Conservation (phyloP, 148 eudicot genomes). For the Nepenthes gracilis region DNA sequence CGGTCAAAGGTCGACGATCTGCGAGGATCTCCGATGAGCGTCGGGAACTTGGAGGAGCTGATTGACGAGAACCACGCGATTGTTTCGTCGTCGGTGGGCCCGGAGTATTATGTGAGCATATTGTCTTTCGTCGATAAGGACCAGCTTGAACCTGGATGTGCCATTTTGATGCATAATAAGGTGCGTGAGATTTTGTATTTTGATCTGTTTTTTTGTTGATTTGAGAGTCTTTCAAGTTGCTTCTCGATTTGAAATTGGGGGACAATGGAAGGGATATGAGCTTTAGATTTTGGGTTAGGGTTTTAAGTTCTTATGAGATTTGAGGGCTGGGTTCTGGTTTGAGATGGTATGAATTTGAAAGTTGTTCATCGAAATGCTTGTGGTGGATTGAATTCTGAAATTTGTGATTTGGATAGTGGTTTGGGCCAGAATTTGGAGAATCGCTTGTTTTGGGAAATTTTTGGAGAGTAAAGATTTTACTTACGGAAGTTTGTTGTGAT, state of each 20-base stretch:
- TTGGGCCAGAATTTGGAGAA: too few relatives aligned
- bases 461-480: too few relatives aligned
- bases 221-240: not conserved
- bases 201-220: not conserved
- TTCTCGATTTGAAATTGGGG: not conserved
- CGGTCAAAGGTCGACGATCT: slow-evolving; percentile 2
- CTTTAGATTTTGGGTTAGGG: too few relatives aligned
- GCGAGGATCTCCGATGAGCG: not conserved
- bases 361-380: too few relatives aligned
- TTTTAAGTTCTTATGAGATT: too few relatives aligned
- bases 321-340: too few relatives aligned
- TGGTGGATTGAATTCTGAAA: too few relatives aligned
- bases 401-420: too few relatives aligned
- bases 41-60: slow-evolving; percentile 2
- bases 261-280: not conserved
- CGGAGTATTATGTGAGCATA: slow-evolving; percentile 2
- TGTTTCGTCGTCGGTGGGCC: slow-evolving; percentile 4
- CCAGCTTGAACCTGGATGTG: slow-evolving; percentile 3
- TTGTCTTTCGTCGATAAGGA: slow-evolving; percentile 4
- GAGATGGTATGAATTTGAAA: too few relatives aligned
- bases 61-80: slow-evolving; percentile 5
- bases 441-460: too few relatives aligned
- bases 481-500: too few relatives aligned
- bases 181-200: not conserved
- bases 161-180: slow-evolving; percentile 2